These are phyloP conservation scores for Clitopilus hobsonii DNA, from an alignment of 768 basidiomycete genomes.

Conservation along the genomic window DNA sequence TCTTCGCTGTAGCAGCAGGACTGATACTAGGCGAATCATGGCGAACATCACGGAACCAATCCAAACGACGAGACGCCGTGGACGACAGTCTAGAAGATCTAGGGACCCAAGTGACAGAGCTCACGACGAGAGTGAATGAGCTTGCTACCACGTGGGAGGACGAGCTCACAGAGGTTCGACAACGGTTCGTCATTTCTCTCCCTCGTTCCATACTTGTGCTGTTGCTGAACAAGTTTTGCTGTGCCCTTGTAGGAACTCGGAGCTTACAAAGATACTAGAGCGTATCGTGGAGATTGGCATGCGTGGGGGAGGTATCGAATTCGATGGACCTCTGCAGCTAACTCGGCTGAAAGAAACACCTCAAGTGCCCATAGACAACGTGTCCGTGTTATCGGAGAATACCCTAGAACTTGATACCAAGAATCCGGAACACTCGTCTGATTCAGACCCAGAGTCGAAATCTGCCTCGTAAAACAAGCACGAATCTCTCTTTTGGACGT, in stretches of 20 bases:
- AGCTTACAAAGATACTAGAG: conserved; percentile 61
- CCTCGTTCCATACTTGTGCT: not conserved
- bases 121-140: conserved; percentile 37
- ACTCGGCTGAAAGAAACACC: conserved; percentile 30
- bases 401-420: not conserved
- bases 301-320: conserved; percentile 59
- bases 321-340: conserved; percentile 51
- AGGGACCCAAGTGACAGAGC: conserved; percentile 35
- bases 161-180: conserved; percentile 36
- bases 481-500: no score
- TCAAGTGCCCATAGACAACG: not conserved
- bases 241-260: conserved; percentile 46
- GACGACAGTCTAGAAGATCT: conserved; percentile 69
- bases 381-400: not conserved
- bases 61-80: conserved; percentile 67
- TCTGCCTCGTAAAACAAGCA: not conserved
- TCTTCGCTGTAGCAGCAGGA: conserved; percentile 70
- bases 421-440: not conserved
- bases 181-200: conserved; percentile 31
- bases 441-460: not conserved
- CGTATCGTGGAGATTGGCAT: conserved; percentile 67
- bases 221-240: not conserved
- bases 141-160: conserved; percentile 40
- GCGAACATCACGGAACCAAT: conserved; percentile 64
- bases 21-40: conserved; percentile 77